Conservation (phyloP, 768 basidiomycete genomes). For the Ramaria sp. region DNA sequence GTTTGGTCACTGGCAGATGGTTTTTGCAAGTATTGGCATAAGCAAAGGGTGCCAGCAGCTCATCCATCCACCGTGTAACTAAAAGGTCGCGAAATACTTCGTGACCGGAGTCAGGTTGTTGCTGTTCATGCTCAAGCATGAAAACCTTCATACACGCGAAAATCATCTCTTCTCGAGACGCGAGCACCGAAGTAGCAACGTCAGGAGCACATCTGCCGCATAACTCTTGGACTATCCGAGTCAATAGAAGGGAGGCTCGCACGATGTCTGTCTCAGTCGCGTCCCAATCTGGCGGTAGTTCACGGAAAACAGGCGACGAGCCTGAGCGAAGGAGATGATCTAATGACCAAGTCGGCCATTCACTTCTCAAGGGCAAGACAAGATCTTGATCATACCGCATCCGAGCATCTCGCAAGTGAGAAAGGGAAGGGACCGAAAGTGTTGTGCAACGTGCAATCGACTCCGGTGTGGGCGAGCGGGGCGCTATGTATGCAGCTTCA, state of each 20-base stretch:
- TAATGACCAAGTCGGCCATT: constrained; percentile 64
- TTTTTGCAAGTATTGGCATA: constrained; percentile 9
- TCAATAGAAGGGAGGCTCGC: constrained; percentile 56
- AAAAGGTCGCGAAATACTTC: constrained; percentile 76
- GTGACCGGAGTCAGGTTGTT: constrained; percentile 32
- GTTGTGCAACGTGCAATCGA: constrained; percentile 32
- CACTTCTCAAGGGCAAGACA: constrained; percentile 16
- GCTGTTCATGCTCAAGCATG: constrained; percentile 87
- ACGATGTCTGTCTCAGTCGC: constrained; percentile 72
- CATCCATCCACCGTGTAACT: constrained; percentile 49
- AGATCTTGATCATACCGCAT: constrained; percentile 13
- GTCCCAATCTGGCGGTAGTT: constrained; percentile 62
- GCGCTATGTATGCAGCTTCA: constrained; percentile 35
- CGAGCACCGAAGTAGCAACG: not conserved
- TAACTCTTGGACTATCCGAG: constrained; percentile 34
- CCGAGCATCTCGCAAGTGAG: constrained; percentile 4
- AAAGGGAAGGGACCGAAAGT: constrained; percentile 7
- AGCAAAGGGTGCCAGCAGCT: constrained; percentile 47
- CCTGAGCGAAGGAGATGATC: constrained; percentile 76
- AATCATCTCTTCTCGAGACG: constrained; percentile 46
- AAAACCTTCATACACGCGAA: constrained; percentile 88
- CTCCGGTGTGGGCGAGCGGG: constrained; percentile 36
- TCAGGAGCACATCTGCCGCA: constrained; percentile 30
- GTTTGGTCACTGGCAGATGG: constrained; percentile 12
- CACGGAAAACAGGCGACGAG: constrained; percentile 56